Conservation (phyloP, 2,329 filamentous ascomycete species). For the Tolypocladium tropicale region DNA sequence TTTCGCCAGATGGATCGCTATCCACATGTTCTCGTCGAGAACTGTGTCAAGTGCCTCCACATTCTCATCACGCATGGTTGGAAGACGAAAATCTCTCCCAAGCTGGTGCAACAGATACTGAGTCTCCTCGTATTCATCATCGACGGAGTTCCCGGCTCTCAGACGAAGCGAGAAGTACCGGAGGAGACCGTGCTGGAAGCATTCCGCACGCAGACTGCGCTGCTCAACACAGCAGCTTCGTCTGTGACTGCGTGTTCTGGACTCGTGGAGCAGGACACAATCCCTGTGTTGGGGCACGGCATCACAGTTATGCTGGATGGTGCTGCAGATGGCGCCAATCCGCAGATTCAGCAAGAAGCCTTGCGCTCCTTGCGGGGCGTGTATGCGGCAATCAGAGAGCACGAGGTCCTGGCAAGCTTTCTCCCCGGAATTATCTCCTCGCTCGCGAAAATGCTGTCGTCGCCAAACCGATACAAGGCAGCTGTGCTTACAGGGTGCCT, state of each 20-base stretch:
- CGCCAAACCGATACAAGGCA: slow-evolving; percentile 46
- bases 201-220: slow-evolving; percentile 56
- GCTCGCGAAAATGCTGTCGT: slow-evolving; percentile 64
- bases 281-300: slow-evolving; percentile 73
- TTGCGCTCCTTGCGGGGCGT: slow-evolving; percentile 53
- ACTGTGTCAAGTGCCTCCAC: slow-evolving; percentile 64
- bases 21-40: slow-evolving; percentile 62
- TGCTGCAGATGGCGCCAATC: slow-evolving; percentile 51
- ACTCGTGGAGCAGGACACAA: slow-evolving; percentile 45
- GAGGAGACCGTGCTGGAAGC: slow-evolving; percentile 69
- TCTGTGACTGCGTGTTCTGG: slow-evolving; percentile 37
- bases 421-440: slow-evolving; percentile 80
- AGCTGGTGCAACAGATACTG: slow-evolving; percentile 73
- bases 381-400: slow-evolving; percentile 55
- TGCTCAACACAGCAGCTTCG: slow-evolving; percentile 51
- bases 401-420: slow-evolving; percentile 71
- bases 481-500: slow-evolving; percentile 54
- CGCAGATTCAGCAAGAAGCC: slow-evolving; percentile 62
- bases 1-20: slow-evolving; percentile 66
- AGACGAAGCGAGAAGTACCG: slow-evolving; percentile 33
- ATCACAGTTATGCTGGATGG: slow-evolving; percentile 72
- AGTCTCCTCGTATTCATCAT: slow-evolving; percentile 76
- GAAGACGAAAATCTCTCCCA: slow-evolving; percentile 58
- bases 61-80: slow-evolving; percentile 71
- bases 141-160: slow-evolving; percentile 54